These are phyloP conservation scores for Ascochyta fabae DNA, from an alignment of 2,329 filamentous ascomycete genomes.

Conservation along the genomic window DNA sequence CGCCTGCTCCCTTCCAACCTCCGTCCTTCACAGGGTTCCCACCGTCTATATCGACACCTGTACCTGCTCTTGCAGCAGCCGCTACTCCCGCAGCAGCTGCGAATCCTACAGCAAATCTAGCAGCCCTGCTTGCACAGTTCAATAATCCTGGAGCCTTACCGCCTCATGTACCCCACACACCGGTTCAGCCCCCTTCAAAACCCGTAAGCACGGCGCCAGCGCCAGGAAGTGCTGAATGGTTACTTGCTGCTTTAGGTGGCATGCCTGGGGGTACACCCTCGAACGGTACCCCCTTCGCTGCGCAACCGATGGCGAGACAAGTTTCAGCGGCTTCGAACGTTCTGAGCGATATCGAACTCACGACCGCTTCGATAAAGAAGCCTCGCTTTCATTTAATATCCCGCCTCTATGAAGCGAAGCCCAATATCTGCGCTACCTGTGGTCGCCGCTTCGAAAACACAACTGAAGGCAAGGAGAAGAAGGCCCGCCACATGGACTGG, in stretches of 20 bases:
- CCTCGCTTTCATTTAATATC: constrained; percentile 77
- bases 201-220: constrained; percentile 21
- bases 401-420: constrained; percentile 78
- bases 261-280: constrained; percentile 34
- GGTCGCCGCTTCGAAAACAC: constrained; percentile 83
- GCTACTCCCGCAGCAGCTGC: constrained; percentile 33
- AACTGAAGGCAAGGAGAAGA: constrained; percentile 80
- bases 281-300: constrained; percentile 34
- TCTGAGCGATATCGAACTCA: constrained; percentile 64
- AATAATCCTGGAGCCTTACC: constrained; percentile 33
- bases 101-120: constrained; percentile 39
- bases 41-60: constrained; percentile 29
- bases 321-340: constrained; percentile 47
- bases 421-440: constrained; percentile 89
- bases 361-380: constrained; percentile 73
- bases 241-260: constrained; percentile 41
- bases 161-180: constrained; percentile 22
- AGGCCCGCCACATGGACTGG: constrained; percentile 95
- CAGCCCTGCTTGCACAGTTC: constrained; percentile 42
- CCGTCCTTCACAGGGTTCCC: constrained; percentile 36
- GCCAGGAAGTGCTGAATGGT: constrained; percentile 38
- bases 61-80: constrained; percentile 28
- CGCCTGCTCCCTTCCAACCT: constrained; percentile 36
- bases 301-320: constrained; percentile 38
- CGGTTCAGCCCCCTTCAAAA: constrained; percentile 26